phyloP scores from a whole-genome alignment of 1,284 basidiomycete genomes.

The Sporisorium scitamineum region DNA sequence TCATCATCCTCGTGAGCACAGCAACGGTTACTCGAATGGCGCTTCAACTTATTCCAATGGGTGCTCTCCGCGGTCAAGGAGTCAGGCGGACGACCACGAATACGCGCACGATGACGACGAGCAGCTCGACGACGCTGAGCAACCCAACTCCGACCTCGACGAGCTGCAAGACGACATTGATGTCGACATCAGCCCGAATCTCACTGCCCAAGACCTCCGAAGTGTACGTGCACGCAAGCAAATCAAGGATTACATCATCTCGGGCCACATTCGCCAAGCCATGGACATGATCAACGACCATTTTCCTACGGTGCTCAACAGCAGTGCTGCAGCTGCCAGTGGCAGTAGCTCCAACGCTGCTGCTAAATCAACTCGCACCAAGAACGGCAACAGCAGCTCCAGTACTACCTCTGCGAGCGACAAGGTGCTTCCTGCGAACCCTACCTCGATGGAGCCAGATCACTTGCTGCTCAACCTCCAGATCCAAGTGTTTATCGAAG shows the following conservation, averaged over 20 bases:
- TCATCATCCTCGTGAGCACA: slow-evolving; percentile 11
- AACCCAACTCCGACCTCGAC: slow-evolving; percentile 19
- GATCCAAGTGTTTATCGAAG: slow-evolving; percentile 84
- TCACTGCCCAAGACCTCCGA: slow-evolving; percentile 37
- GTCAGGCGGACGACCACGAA: neutral
- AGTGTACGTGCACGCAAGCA: slow-evolving; percentile 61
- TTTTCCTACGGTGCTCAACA: slow-evolving; percentile 63
- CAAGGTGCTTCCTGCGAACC: slow-evolving; percentile 54
- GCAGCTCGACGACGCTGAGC: slow-evolving; percentile 32
- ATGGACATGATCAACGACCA: slow-evolving; percentile 75
- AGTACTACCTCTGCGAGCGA: slow-evolving; percentile 25
- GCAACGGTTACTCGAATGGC: slow-evolving; percentile 32
- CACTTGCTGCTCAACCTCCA: slow-evolving; percentile 84
- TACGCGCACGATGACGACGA: slow-evolving; percentile 13
- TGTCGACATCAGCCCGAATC: slow-evolving; percentile 42
- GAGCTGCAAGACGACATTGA: slow-evolving; percentile 23
- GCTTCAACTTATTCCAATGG: slow-evolving; percentile 19
- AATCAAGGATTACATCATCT: slow-evolving; percentile 76
- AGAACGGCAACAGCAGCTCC: slow-evolving; percentile 1
- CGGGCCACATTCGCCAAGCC: slow-evolving; percentile 79
- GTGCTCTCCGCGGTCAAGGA: neutral
- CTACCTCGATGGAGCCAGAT: slow-evolving; percentile 74
- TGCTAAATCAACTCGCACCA: slow-evolving; percentile 14
- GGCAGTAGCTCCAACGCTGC: neutral
- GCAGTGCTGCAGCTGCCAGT: neutral